Evolutionary conservation across 2,329 filamentous ascomycete genomes (phyloP).

Genomic region (Sporothrix curviconia): DNA sequence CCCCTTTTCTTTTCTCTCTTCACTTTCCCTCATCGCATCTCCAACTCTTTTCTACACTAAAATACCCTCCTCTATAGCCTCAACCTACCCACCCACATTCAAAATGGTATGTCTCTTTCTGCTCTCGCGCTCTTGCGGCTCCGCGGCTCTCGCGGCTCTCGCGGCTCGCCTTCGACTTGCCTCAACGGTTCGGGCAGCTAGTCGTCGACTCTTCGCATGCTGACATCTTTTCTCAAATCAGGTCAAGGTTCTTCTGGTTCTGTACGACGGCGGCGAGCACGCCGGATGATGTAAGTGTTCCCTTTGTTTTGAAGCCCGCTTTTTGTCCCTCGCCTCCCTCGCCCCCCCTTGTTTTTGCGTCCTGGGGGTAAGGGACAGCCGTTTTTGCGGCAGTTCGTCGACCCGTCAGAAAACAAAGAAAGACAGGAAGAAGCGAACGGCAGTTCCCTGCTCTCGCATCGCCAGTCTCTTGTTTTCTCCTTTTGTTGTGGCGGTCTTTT

Average conservation of each 20-base stretch:
- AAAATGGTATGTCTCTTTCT: conserved; percentile 15
- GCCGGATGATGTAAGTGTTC: conserved; percentile 65
- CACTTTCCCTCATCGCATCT: not conserved
- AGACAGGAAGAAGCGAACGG: not conserved
- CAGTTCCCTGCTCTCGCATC: not conserved
- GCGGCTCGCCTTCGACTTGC: too few relatives aligned
- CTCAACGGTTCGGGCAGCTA: too few relatives aligned
- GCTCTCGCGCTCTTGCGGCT: not conserved
- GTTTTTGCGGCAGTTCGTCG: too few relatives aligned
- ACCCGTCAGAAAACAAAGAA: not conserved
- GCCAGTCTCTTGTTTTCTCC: too few relatives aligned
- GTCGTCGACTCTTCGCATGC: too few relatives aligned
- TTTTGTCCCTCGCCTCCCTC: too few relatives aligned
- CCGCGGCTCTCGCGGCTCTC: too few relatives aligned
- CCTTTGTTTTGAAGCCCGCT: not conserved
- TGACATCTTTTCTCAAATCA: conserved; percentile 49
- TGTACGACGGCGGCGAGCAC: conserved; percentile 89
- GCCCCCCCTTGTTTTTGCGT: too few relatives aligned
- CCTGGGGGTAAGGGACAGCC: too few relatives aligned
- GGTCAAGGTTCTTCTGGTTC: conserved; percentile 91
- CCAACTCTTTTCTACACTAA: not conserved
- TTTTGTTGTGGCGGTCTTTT: too few relatives aligned
- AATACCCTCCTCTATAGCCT: not conserved
- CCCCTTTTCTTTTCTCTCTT: not conserved
- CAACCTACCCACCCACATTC: not conserved